phyloP scores from a whole-genome alignment of 2,329 filamentous ascomycete genomes.

The Fusarium sp. region DNA sequence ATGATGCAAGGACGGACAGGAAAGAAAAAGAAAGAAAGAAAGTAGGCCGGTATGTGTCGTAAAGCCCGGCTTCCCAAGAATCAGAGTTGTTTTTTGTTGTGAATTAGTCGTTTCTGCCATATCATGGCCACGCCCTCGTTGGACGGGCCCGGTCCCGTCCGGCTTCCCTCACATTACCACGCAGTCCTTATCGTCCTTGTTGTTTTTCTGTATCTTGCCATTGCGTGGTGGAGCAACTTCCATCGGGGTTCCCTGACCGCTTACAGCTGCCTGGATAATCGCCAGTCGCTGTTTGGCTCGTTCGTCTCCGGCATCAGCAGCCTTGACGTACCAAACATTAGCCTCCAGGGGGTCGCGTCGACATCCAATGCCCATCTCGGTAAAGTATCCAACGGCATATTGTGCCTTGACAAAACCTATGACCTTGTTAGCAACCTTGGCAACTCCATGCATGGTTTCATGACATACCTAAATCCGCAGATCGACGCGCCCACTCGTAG shows the following conservation, averaged over 20 bases:
- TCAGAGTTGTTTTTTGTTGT: constrained; percentile 23
- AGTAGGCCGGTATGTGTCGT: constrained; percentile 6
- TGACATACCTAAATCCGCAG: constrained; percentile 83
- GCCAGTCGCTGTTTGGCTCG: constrained; percentile 87
- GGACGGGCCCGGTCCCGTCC: constrained; percentile 2
- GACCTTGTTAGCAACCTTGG: constrained; percentile 21
- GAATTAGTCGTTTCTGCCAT: constrained; percentile 34
- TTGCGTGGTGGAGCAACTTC: constrained; percentile 64
- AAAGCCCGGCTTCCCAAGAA: background rate
- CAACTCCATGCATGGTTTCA: background rate
- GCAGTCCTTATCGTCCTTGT: constrained; percentile 66
- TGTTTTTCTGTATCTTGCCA: constrained; percentile 62
- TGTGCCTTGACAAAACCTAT: constrained; percentile 79
- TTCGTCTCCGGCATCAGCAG: constrained; percentile 91
- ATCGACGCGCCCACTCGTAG: constrained; percentile 92
- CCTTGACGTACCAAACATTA: constrained; percentile 98
- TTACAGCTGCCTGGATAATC: constrained; percentile 86
- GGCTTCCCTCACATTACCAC: constrained; percentile 61
- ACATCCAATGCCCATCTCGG: constrained; percentile 97
- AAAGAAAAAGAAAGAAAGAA: background rate
- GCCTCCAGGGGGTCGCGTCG: constrained; percentile 94
- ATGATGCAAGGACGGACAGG: background rate
- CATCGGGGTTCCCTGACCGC: constrained; percentile 64
- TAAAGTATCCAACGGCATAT: constrained; percentile 96
- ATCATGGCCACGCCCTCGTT: constrained; percentile 10